A percentile compares a stretch with the other conserved stretches of the same genome.
Evolutionary conservation across 805 yeast species (phyloP).

Genomic region (Ogataea henricii): DNA sequence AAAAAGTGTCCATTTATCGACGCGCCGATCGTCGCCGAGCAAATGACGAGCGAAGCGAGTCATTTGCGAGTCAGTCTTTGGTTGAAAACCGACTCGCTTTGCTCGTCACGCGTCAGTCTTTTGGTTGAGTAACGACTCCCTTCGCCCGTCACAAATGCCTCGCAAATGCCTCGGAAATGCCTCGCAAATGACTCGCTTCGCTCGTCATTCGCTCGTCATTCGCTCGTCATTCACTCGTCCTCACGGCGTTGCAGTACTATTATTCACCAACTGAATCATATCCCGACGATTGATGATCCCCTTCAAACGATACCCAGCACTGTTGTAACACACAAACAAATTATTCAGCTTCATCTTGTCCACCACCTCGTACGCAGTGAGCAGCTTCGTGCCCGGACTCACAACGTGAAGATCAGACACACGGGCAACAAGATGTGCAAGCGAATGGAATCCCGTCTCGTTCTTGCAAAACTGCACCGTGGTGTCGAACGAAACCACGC

Average conservation of each 20-base stretch:
- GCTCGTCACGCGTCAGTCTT: too few relatives aligned
- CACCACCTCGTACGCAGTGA: constrained; percentile 40
- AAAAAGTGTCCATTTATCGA: neutral
- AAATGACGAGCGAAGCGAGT: too few relatives aligned
- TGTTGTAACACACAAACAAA: constrained; percentile 34
- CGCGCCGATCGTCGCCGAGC: constrained; percentile 3
- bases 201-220: too few relatives aligned
- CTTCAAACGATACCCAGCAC: constrained; percentile 28
- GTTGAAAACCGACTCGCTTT: too few relatives aligned
- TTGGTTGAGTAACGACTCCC: too few relatives aligned
- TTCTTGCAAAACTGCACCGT: constrained; percentile 16
- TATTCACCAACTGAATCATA: constrained; percentile 22
- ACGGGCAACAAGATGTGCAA: constrained; percentile 18
- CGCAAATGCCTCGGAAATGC: too few relatives aligned
- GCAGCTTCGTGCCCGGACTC: constrained; percentile 34
- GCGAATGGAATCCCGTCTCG: constrained; percentile 18
- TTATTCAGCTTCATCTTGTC: constrained; percentile 39
- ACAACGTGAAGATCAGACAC: constrained; percentile 29
- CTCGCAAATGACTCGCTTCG: too few relatives aligned
- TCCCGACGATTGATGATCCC: constrained; percentile 42
- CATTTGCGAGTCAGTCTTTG: too few relatives aligned
- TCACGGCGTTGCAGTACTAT: neutral
- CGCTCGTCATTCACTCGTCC: too few relatives aligned
- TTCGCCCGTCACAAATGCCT: too few relatives aligned
- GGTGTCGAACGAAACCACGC: constrained; percentile 19